A percentile compares a stretch with the other conserved stretches of the same genome.
Conservation (phyloP, 805 yeast genomes). For the Teunomyces panamensis region DNA sequence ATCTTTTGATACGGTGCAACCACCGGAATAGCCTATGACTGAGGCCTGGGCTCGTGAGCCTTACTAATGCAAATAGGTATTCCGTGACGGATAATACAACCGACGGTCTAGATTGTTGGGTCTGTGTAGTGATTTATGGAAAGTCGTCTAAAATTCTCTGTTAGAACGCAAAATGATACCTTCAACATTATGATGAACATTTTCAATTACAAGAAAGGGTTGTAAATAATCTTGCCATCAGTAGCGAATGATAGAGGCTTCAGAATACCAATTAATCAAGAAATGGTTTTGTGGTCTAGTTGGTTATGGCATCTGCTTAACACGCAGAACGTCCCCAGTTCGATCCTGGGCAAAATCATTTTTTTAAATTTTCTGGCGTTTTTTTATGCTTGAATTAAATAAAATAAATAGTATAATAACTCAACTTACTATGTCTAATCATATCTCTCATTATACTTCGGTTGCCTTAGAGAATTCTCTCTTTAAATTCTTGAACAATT, state of each 20-base stretch:
- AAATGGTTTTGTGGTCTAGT: conserved; percentile 95
- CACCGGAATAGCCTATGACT: background rate
- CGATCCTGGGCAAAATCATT: conserved; percentile 99
- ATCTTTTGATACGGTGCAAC: background rate
- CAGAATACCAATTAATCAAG: background rate
- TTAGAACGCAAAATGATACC: no score
- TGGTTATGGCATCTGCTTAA: conserved; percentile 99
- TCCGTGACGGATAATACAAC: background rate
- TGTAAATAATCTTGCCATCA: no score
- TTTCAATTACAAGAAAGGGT: no score
- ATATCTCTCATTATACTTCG: conserved; percentile 4
- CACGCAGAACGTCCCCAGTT: conserved; percentile 99
- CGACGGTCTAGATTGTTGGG: background rate
- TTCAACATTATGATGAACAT: no score
- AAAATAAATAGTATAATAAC: background rate
- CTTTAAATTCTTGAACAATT: conserved; percentile 24
- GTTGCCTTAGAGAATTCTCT: conserved; percentile 8
- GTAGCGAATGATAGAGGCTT: no score
- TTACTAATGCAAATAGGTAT: background rate
- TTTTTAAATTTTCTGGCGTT: background rate
- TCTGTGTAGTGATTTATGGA: no score
- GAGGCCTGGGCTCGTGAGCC: background rate
- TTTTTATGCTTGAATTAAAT: background rate
- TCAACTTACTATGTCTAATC: background rate
- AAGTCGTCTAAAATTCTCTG: no score